Conservation (phyloP, 208 protist species). For the Crithidia mellificae region DNA sequence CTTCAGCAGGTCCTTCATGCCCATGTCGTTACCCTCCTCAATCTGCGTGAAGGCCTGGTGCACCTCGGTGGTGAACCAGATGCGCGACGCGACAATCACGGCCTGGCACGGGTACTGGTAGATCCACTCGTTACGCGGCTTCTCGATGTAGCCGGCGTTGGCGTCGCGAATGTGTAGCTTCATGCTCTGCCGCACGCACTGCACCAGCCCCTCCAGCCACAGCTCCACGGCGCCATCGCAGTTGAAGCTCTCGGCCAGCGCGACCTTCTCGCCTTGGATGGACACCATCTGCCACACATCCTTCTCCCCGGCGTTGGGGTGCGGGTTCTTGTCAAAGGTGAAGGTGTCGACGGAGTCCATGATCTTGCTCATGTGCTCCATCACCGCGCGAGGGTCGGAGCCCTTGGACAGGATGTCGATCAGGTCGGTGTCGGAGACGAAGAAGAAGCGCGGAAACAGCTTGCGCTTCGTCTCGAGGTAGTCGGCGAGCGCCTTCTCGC, state of each 20-base stretch:
- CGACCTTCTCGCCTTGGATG: constrained; percentile 94
- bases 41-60: constrained; percentile 97
- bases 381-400: constrained; percentile 92
- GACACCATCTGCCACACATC: constrained; percentile 93
- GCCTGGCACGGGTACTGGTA: constrained; percentile 97
- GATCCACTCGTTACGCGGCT: constrained; percentile 96
- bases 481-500: constrained; percentile 97
- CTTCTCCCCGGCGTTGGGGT: constrained; percentile 44
- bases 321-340: constrained; percentile 85
- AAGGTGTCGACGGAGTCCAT: constrained; percentile 94
- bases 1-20: constrained; percentile 97
- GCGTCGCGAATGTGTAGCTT: constrained; percentile 87
- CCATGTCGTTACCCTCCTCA: constrained; percentile 98
- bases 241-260: constrained; percentile 85
- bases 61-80: constrained; percentile 98
- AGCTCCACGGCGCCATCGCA: constrained; percentile 96
- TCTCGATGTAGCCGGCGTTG: constrained; percentile 95
- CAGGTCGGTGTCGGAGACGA: constrained; percentile 94
- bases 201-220: constrained; percentile 95
- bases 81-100: constrained; percentile 94
- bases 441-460: constrained; percentile 98
- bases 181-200: constrained; percentile 86
- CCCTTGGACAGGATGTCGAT: constrained; percentile 98
- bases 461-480: constrained; percentile 98
- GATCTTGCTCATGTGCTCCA: constrained; percentile 97